phyloP scores from a whole-genome alignment of 208 protist genomes.

The Acanthamoeba quina region DNA sequence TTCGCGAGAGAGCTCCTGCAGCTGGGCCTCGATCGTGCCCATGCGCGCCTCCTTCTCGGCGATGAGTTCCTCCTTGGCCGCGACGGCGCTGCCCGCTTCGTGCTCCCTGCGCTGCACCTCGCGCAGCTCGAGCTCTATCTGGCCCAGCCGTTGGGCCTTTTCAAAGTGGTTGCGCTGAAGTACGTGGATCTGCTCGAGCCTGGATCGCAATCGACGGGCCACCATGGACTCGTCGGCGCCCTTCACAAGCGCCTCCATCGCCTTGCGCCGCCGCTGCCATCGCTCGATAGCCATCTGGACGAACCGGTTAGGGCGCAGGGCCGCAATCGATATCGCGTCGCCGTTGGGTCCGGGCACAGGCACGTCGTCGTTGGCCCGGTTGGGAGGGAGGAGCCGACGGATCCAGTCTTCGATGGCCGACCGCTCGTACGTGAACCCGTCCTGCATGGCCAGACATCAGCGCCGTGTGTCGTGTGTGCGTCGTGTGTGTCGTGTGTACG shows the following conservation, averaged over 20 bases:
- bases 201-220: neutral
- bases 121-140: neutral
- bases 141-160: neutral
- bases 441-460: neutral
- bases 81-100: neutral
- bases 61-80: too few relatives aligned
- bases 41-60: neutral
- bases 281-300: neutral
- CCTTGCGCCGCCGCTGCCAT: neutral
- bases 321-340: neutral
- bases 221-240: neutral
- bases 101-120: neutral
- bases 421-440: conserved; percentile 18
- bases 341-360: neutral
- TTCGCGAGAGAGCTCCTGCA: neutral
- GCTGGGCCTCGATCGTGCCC: neutral
- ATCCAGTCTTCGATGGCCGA: neutral
- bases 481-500: neutral
- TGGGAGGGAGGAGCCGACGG: neutral
- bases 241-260: neutral
- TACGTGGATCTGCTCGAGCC: neutral
- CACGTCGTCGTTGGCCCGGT: too few relatives aligned
- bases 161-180: neutral
- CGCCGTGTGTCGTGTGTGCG: too few relatives aligned
- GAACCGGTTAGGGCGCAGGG: neutral